Percentiles rank a stretch among this genome's conserved stretches.
Conservation (phyloP, 768 basidiomycete genomes). For the Trichaptum fuscoviolaceum region DNA sequence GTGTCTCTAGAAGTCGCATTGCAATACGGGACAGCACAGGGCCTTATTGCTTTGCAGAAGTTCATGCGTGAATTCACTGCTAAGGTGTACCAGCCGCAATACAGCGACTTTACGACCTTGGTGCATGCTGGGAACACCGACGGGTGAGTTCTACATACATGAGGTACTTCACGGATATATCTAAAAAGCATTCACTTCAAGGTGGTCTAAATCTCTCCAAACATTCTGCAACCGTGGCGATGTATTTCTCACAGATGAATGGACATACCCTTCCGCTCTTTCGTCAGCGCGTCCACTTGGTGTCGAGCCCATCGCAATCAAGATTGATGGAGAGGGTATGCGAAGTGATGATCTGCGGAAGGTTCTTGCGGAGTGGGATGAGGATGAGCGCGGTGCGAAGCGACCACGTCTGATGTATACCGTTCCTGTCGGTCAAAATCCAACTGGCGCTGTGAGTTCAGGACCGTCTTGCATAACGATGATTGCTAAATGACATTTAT, state of each 20-base stretch:
- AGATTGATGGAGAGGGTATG: constrained; percentile 71
- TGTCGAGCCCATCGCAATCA: constrained; percentile 47
- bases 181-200: constrained; percentile 19
- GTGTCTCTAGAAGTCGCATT: constrained; percentile 60
- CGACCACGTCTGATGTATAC: constrained; percentile 71
- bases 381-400: constrained; percentile 43
- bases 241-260: constrained; percentile 55
- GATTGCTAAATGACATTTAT: not conserved
- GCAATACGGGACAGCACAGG: constrained; percentile 59
- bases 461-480: constrained; percentile 1
- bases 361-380: constrained; percentile 64
- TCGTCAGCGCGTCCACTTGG: constrained; percentile 31
- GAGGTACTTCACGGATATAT: not conserved
- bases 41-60: constrained; percentile 49
- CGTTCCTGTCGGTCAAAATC: constrained; percentile 82
- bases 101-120: constrained; percentile 52
- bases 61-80: constrained; percentile 54
- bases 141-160: constrained; percentile 27
- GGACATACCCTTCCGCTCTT: constrained; percentile 67
- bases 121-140: constrained; percentile 69
- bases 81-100: constrained; percentile 47
- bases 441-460: constrained; percentile 60
- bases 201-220: constrained; percentile 49
- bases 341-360: constrained; percentile 53
- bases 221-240: constrained; percentile 68